These are phyloP conservation scores for Aspergillus niger DNA, from an alignment of 2,329 filamentous ascomycete genomes.

Conservation along the genomic window DNA sequence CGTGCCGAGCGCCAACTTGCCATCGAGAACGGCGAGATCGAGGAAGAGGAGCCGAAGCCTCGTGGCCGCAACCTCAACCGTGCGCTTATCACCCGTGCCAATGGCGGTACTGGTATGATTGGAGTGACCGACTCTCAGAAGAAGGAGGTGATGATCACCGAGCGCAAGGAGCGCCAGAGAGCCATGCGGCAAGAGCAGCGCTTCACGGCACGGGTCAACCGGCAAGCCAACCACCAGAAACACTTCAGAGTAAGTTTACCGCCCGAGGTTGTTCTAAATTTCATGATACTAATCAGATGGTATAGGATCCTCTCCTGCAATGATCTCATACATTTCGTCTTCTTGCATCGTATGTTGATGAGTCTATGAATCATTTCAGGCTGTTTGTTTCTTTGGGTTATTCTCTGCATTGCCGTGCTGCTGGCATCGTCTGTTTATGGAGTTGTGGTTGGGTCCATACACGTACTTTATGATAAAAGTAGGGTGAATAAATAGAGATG, in stretches of 20 bases:
- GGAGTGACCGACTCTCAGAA: conserved; percentile 77
- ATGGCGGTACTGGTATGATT: conserved; percentile 74
- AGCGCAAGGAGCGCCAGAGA: conserved; percentile 69
- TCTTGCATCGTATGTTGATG: conserved; percentile 8
- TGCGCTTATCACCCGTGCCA: conserved; percentile 65
- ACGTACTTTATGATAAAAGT: conserved; percentile 6
- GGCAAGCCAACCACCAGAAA: conserved; percentile 75
- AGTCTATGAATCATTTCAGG: conserved; percentile 8
- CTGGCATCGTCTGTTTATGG: conserved; percentile 6
- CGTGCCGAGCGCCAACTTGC: conserved; percentile 66
- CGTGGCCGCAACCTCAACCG: conserved; percentile 48
- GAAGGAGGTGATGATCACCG: conserved; percentile 64
- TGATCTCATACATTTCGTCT: conserved; percentile 32
- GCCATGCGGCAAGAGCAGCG: conserved; percentile 63
- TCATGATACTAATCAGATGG: conserved; percentile 20
- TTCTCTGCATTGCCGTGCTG: background rate
- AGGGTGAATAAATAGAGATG: background rate
- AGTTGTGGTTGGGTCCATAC: conserved; percentile 6
- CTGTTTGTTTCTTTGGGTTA: background rate
- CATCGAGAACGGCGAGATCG: conserved; percentile 53
- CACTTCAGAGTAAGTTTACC: conserved; percentile 62
- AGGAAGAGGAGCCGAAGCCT: conserved; percentile 49
- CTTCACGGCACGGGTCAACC: conserved; percentile 71
- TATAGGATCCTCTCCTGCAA: conserved; percentile 56
- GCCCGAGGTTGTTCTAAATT: background rate